Conservation (phyloP, 2,329 filamentous ascomycete genomes). For the Metarhizium anisopliae region DNA sequence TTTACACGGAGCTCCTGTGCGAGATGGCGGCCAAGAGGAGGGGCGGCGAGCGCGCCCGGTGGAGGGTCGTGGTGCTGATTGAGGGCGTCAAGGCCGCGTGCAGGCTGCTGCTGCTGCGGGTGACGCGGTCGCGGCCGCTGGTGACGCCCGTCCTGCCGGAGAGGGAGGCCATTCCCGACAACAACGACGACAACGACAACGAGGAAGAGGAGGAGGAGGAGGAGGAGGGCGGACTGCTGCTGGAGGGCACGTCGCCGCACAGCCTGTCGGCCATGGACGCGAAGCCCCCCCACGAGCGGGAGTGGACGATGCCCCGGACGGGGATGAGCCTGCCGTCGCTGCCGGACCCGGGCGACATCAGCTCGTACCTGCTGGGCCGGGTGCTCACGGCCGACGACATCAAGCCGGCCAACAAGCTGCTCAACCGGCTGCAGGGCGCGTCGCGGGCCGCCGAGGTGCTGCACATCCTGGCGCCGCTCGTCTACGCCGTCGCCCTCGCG, state of each 20-base stretch:
- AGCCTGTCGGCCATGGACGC: slow-evolving; percentile 11
- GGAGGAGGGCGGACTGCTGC: slow-evolving; percentile 28
- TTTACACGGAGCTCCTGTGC: slow-evolving; percentile 93
- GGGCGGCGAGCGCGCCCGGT: slow-evolving; percentile 69
- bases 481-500: slow-evolving; percentile 77
- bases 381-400: slow-evolving; percentile 95
- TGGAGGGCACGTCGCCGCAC: slow-evolving; percentile 30
- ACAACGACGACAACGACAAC: slow-evolving; percentile 36
- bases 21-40: slow-evolving; percentile 91
- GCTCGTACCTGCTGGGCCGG: slow-evolving; percentile 76
- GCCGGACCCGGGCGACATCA: slow-evolving; percentile 73
- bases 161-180: slow-evolving; percentile 63
- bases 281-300: slow-evolving; percentile 37
- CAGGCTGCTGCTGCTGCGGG: slow-evolving; percentile 65
- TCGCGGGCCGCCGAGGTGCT: slow-evolving; percentile 78
- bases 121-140: slow-evolving; percentile 75
- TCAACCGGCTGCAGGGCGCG: slow-evolving; percentile 71
- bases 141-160: slow-evolving; percentile 80
- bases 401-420: slow-evolving; percentile 76
- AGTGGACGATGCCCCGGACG: slow-evolving; percentile 92
- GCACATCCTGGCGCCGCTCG: slow-evolving; percentile 80
- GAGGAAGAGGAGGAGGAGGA: slow-evolving; percentile 23
- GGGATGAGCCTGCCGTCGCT: slow-evolving; percentile 76
- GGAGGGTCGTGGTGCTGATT: slow-evolving; percentile 78
- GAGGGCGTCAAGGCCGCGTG: slow-evolving; percentile 84